These are phyloP conservation scores for Agrocybe pediades DNA, from an alignment of 768 basidiomycete genomes.

Conservation along the genomic window DNA sequence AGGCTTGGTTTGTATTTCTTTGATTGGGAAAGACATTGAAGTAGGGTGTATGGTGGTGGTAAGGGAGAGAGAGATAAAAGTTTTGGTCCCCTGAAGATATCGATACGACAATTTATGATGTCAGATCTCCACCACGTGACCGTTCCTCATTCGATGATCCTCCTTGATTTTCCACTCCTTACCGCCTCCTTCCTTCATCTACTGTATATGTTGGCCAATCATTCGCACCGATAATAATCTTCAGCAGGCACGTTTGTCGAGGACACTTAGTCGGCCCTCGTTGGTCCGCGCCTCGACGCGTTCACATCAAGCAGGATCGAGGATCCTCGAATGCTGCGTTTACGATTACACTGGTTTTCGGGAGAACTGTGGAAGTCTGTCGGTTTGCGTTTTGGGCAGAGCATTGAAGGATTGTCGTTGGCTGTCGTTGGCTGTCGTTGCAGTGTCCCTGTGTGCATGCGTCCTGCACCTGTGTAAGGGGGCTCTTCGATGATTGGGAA, in stretches of 20 bases:
- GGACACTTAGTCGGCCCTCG: not conserved
- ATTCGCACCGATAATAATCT: not conserved
- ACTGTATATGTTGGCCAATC: not conserved
- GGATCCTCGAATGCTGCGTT: no score
- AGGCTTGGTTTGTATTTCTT: conserved; percentile 80
- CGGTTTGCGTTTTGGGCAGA: not conserved
- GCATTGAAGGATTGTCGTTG: not conserved
- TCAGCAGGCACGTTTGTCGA: not conserved
- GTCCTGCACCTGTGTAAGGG: no score
- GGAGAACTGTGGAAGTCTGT: not conserved
- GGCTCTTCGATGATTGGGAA: no score
- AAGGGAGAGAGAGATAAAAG: conserved; percentile 9
- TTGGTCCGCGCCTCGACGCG: conserved; percentile 2
- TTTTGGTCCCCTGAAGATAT: conserved; percentile 13
- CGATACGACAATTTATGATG: conserved; percentile 30
- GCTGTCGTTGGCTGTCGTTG: no score
- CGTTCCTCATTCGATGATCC: conserved; percentile 23
- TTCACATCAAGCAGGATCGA: no score
- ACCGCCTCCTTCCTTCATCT: not conserved
- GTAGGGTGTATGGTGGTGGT: conserved; percentile 5
- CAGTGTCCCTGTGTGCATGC: no score
- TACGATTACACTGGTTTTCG: no score
- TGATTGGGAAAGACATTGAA: conserved; percentile 49
- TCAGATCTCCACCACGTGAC: conserved; percentile 31
- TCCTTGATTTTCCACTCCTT: conserved; percentile 9